A percentile compares a stretch with the other conserved stretches of the same genome.
Conservation (phyloP, 2,329 filamentous ascomycete species). For the Ciborinia camelliae region DNA sequence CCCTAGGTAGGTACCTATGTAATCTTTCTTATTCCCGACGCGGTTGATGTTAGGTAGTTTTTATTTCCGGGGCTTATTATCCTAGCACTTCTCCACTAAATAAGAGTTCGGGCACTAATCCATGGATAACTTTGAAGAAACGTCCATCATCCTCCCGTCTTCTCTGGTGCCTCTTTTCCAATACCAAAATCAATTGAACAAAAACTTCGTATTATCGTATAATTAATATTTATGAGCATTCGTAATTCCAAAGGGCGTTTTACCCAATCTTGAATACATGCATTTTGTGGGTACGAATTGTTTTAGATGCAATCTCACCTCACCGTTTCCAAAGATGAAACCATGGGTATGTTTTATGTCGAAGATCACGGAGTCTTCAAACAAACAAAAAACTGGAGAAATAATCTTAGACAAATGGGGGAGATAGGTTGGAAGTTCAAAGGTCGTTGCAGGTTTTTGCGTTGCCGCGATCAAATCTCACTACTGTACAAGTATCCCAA, state of each 20-base stretch:
- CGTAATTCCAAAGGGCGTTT: background rate
- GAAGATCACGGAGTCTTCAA: background rate
- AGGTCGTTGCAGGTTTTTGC: background rate
- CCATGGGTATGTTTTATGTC: background rate
- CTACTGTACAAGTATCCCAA: background rate
- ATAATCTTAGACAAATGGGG: too few species aligned
- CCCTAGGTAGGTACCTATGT: too few species aligned
- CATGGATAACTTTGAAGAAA: constrained; percentile 1
- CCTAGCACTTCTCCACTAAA: constrained; percentile 1
- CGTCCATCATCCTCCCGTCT: background rate
- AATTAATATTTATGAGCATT: fast-evolving
- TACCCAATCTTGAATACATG: background rate
- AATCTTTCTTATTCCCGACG: background rate
- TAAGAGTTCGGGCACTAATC: constrained; percentile 1
- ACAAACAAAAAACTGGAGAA: background rate
- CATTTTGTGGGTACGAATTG: background rate
- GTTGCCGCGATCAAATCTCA: background rate
- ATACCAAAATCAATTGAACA: background rate
- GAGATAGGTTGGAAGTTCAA: background rate
- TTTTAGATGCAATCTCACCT: background rate
- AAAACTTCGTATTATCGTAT: background rate
- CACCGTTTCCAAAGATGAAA: background rate
- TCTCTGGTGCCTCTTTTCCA: background rate
- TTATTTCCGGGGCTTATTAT: background rate
- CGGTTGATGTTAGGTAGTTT: background rate